These are phyloP conservation scores for Kodamaea sagamina DNA, from an alignment of 805 yeast genomes.

Conservation along the genomic window DNA sequence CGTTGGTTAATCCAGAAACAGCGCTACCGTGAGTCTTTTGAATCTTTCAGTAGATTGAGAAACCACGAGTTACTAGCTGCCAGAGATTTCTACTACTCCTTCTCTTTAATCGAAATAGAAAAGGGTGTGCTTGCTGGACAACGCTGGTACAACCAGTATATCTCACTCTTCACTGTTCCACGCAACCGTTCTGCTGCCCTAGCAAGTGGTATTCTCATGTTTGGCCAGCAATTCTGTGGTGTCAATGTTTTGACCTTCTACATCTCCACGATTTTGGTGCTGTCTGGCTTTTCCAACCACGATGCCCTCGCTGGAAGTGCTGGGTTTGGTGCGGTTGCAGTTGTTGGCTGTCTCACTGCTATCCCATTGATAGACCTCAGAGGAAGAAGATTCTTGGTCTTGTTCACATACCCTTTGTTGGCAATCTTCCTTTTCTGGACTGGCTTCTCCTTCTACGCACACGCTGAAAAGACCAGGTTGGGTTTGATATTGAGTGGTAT, in stretches of 20 bases:
- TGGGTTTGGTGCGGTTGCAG: slow-evolving; percentile 18
- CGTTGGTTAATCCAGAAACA: slow-evolving; percentile 24
- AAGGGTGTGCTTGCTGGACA: neutral
- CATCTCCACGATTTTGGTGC: slow-evolving; percentile 15
- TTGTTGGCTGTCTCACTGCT: slow-evolving; percentile 23
- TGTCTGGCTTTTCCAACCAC: slow-evolving; percentile 14
- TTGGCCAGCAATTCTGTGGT: slow-evolving; percentile 22
- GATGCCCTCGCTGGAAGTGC: slow-evolving; percentile 17
- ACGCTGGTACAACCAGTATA: slow-evolving; percentile 11
- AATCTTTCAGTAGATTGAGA: slow-evolving; percentile 15
- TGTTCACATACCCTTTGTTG: slow-evolving; percentile 28
- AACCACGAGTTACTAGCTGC: slow-evolving; percentile 14
- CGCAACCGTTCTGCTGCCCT: slow-evolving; percentile 16
- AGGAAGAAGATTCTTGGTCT: slow-evolving; percentile 28
- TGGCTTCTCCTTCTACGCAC: slow-evolving; percentile 26
- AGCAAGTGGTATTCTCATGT: slow-evolving; percentile 16
- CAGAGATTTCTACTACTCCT: slow-evolving; percentile 16
- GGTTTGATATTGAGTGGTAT: slow-evolving; percentile 26
- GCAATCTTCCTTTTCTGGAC: slow-evolving; percentile 26
- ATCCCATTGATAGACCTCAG: slow-evolving; percentile 26
- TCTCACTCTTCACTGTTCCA: slow-evolving; percentile 11
- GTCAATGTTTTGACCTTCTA: slow-evolving; percentile 18
- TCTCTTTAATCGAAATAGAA: slow-evolving; percentile 13
- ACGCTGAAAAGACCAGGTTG: slow-evolving; percentile 20
- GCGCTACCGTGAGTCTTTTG: slow-evolving; percentile 19